Conservation (phyloP, 1,284 basidiomycete genomes). For the Fomitopsis schrenkii region DNA sequence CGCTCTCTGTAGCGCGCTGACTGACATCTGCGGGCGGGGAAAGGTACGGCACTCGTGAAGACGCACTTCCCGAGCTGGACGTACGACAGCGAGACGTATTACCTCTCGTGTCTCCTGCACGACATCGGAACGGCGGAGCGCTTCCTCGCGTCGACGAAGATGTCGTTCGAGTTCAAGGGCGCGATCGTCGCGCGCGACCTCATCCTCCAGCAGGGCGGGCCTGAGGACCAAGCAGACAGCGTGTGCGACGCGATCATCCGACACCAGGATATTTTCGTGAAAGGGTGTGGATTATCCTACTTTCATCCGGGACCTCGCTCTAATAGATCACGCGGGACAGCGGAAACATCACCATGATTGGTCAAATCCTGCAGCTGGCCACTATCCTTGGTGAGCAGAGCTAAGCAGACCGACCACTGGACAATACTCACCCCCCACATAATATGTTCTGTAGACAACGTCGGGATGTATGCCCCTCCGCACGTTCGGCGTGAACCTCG, state of each 20-base stretch:
- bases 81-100: slow-evolving; percentile 48
- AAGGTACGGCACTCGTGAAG: slow-evolving; percentile 42
- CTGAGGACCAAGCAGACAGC: slow-evolving; percentile 50
- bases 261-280: slow-evolving; percentile 57
- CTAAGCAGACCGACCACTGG: not conserved
- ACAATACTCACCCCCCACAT: not conserved
- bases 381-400: slow-evolving; percentile 40
- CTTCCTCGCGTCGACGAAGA: slow-evolving; percentile 46
- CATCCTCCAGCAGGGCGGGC: slow-evolving; percentile 39
- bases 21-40: not conserved
- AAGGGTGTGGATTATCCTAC: slow-evolving; percentile 28
- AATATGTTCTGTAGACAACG: slow-evolving; percentile 31
- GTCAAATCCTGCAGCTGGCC: slow-evolving; percentile 49
- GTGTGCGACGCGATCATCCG: slow-evolving; percentile 56
- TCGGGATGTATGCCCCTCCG: slow-evolving; percentile 38
- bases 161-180: slow-evolving; percentile 60
- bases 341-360: slow-evolving; percentile 50
- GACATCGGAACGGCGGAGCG: slow-evolving; percentile 52
- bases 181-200: slow-evolving; percentile 50
- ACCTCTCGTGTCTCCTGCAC: slow-evolving; percentile 48
- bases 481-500: not conserved
- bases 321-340: slow-evolving; percentile 6
- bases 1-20: not conserved
- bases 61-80: slow-evolving; percentile 47
- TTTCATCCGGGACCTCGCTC: not conserved